Percentiles rank a stretch among this genome's conserved stretches.
These are phyloP conservation scores for Besnoitia besnoiti DNA, from an alignment of 169 alveolate genomes.

Conservation along the genomic window DNA sequence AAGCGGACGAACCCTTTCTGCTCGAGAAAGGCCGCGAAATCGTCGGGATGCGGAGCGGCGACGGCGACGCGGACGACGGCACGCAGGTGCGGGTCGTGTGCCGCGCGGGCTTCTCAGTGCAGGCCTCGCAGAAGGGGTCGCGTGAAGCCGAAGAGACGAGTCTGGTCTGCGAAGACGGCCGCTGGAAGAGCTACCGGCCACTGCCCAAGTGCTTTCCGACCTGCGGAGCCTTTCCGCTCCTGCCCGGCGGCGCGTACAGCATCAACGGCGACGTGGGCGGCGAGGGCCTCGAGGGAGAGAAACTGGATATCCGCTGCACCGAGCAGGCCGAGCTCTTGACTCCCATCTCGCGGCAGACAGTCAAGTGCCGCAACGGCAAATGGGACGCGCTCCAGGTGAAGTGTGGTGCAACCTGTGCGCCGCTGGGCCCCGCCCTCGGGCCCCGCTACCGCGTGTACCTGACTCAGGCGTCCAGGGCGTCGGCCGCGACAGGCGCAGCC, in stretches of 20 bases:
- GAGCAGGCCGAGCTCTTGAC: constrained; percentile 30
- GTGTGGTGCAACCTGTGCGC: constrained; percentile 75
- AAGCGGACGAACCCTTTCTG: background rate
- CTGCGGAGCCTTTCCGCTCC: constrained; percentile 61
- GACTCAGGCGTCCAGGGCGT: background rate
- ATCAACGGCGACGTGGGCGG: constrained; percentile 45
- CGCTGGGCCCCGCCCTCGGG: constrained; percentile 60
- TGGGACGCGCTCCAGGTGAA: constrained; percentile 73
- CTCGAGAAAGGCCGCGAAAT: background rate
- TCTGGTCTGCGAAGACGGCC: constrained; percentile 40
- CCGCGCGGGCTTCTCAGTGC: constrained; percentile 43
- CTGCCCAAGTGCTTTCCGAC: constrained; percentile 54
- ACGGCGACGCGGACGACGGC: constrained; percentile 39
- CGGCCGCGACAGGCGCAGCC: background rate
- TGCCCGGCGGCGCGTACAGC: constrained; percentile 56
- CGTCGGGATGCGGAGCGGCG: background rate
- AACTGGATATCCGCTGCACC: constrained; percentile 44
- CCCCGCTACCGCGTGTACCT: background rate
- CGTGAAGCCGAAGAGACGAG: constrained; percentile 22
- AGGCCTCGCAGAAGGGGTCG: constrained; percentile 10
- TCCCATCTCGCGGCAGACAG: constrained; percentile 45
- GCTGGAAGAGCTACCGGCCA: constrained; percentile 33
- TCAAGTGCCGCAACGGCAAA: constrained; percentile 69
- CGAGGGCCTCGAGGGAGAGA: constrained; percentile 52
- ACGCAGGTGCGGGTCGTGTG: constrained; percentile 52